A percentile compares a stretch with the other conserved stretches of the same genome.
phyloP scores from a whole-genome alignment of 495 filamentous ascomycete genomes.

The Aspergillus funiculosus region DNA sequence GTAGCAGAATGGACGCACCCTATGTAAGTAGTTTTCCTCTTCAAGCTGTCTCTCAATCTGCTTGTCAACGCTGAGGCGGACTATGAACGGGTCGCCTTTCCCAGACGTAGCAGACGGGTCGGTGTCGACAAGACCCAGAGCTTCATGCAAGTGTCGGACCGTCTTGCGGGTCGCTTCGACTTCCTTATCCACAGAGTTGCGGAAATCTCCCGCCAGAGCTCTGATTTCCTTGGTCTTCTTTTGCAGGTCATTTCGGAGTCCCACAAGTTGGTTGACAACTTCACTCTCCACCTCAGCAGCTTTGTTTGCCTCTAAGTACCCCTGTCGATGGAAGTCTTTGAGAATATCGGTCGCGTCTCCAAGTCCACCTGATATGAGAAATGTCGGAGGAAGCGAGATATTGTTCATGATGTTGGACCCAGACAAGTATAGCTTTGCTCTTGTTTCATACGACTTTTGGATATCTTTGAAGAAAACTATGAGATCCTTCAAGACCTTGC shows the following conservation, averaged over 20 bases:
- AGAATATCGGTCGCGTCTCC: constrained; percentile 80
- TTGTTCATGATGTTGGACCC: constrained; percentile 80
- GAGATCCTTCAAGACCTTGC: constrained; percentile 89
- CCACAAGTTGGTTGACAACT: constrained; percentile 79
- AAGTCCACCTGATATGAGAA: constrained; percentile 73
- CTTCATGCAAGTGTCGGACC: constrained; percentile 73
- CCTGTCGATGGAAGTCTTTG: constrained; percentile 72
- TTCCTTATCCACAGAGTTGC: constrained; percentile 63
- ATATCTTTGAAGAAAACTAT: constrained; percentile 94
- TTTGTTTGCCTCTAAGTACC: constrained; percentile 79
- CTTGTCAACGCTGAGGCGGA: constrained; percentile 75
- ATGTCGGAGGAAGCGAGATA: constrained; percentile 61
- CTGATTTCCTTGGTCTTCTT: constrained; percentile 99
- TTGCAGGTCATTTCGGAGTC: constrained; percentile 77
- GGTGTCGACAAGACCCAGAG: constrained; percentile 67
- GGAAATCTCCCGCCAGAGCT: constrained; percentile 84
- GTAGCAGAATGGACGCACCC: constrained; percentile 49
- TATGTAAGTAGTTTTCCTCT: constrained; percentile 94
- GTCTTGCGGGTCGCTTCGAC: constrained; percentile 54
- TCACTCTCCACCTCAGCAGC: constrained; percentile 85
- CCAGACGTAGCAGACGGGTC: constrained; percentile 70
- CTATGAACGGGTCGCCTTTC: constrained; percentile 85
- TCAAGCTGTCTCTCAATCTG: constrained; percentile 89
- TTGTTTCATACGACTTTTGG: constrained; percentile 81
- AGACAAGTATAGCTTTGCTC: constrained; percentile 75